A percentile compares a stretch with the other conserved stretches of the same genome.
Evolutionary conservation across 2,329 filamentous ascomycete genomes (phyloP).

Genomic region (Botrytis galanthina): DNA sequence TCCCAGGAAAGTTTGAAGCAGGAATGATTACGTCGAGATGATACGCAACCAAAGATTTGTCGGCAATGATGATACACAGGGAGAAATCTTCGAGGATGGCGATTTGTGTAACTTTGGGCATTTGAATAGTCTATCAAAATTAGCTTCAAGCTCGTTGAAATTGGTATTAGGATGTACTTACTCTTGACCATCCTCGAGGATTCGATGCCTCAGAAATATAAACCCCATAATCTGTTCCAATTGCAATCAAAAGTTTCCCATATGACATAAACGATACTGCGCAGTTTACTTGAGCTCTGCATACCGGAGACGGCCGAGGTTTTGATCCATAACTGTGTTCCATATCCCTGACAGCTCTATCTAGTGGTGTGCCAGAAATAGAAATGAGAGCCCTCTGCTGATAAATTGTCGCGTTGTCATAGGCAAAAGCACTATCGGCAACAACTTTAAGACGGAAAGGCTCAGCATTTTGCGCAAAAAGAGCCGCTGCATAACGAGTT

Average conservation of each 20-base stretch:
- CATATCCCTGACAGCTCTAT: constrained; percentile 85
- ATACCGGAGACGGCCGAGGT: constrained; percentile 72
- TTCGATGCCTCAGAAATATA: constrained; percentile 86
- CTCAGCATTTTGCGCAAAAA: constrained; percentile 91
- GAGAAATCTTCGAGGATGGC: constrained; percentile 95
- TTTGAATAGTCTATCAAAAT: constrained; percentile 65
- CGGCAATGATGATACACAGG: constrained; percentile 84
- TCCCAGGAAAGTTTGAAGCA: constrained; percentile 58
- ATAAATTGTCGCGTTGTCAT: constrained; percentile 54
- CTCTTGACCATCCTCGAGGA: constrained; percentile 85
- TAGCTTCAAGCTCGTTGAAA: constrained; percentile 20
- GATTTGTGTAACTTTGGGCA: constrained; percentile 77
- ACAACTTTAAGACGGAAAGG: constrained; percentile 90
- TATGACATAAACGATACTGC: constrained; percentile 84
- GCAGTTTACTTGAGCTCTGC: constrained; percentile 85
- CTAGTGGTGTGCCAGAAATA: constrained; percentile 86
- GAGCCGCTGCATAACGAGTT: constrained; percentile 82
- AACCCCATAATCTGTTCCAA: constrained; percentile 93
- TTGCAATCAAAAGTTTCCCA: constrained; percentile 83
- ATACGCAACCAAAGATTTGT: constrained; percentile 88
- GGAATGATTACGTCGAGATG: constrained; percentile 81
- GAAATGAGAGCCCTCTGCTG: constrained; percentile 65
- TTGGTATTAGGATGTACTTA: constrained; percentile 47
- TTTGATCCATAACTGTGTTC: constrained; percentile 73
- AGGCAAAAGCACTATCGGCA: constrained; percentile 87